Evolutionary conservation across 495 filamentous ascomycete genomes (phyloP).

Genomic region (Trichoderma erinaceum): DNA sequence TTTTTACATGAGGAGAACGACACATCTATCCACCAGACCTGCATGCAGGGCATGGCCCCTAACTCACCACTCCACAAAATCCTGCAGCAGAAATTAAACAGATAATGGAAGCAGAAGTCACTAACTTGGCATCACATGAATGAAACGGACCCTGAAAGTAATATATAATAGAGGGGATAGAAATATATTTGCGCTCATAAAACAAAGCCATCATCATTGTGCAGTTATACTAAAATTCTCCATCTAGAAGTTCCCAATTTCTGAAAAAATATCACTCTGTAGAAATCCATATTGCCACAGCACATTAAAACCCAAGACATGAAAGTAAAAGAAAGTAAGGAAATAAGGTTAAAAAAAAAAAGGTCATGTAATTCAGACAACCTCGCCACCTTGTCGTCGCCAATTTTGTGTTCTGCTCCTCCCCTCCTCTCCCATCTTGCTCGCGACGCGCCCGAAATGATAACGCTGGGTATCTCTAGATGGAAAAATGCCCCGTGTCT

Average conservation of each 20-base stretch:
- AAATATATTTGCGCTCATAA: not conserved
- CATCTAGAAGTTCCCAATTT: constrained; percentile 14
- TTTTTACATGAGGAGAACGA: not conserved
- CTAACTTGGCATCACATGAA: not conserved
- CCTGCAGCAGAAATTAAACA: not conserved
- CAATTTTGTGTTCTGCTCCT: not conserved
- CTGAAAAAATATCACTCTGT: constrained; percentile 11
- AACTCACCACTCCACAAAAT: not conserved
- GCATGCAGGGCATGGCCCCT: constrained; percentile 1
- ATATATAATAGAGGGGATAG: not conserved
- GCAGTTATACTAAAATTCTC: constrained; percentile 17
- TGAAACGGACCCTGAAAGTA: not conserved
- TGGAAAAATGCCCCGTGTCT: constrained; percentile 14
- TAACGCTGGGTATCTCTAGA: constrained; percentile 16
- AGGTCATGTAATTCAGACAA: constrained; percentile 17
- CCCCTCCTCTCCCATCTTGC: constrained; percentile 1
- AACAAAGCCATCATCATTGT: constrained; percentile 5
- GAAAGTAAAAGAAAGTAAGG: not conserved
- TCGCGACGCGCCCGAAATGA: constrained; percentile 13
- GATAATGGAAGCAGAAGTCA: not conserved
- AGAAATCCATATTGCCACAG: not conserved
- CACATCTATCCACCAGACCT: not conserved
- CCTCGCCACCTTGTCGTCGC: constrained; percentile 10
- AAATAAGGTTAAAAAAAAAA: constrained; percentile 14
- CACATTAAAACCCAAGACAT: constrained; percentile 17